phyloP scores from a whole-genome alignment of 768 basidiomycete species.

The Leccinum rimulosum region DNA sequence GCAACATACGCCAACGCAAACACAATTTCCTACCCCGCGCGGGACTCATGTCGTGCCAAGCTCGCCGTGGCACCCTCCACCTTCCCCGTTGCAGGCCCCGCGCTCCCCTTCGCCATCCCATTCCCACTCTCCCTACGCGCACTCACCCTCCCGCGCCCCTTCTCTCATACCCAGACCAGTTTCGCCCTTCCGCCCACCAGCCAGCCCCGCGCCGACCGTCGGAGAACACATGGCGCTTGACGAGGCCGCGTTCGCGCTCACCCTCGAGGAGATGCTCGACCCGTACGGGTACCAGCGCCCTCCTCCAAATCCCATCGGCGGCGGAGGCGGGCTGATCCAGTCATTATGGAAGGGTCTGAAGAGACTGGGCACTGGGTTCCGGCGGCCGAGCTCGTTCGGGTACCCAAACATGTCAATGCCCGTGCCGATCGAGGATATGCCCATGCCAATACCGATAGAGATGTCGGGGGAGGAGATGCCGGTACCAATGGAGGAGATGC shows the following conservation, averaged over 20 bases:
- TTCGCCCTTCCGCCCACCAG: conserved; percentile 15
- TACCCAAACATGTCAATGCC: conserved; percentile 6
- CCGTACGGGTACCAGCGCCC: conserved; percentile 8
- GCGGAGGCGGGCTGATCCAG: conserved; percentile 21
- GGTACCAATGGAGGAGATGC: neutral
- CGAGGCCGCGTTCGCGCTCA: conserved; percentile 4
- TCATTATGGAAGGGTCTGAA: conserved; percentile 35
- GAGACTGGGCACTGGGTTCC: conserved; percentile 23
- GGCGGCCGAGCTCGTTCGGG: neutral
- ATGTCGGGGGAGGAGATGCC: neutral
- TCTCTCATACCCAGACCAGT: neutral
- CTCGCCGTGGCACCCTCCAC: neutral
- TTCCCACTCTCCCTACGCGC: neutral
- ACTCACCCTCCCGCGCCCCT: neutral
- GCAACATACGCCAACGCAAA: neutral
- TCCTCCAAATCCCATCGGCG: neutral
- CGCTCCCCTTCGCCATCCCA: neutral
- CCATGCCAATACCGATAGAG: neutral
- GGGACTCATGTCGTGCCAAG: neutral
- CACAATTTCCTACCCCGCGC: neutral
- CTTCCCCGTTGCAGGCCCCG: neutral
- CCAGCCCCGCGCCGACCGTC: conserved; percentile 27
- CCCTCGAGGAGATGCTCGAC: neutral
- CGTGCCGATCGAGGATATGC: neutral
- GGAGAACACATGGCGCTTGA: conserved; percentile 32